A percentile compares a stretch with the other conserved stretches of the same genome.
phyloP scores from a whole-genome alignment of 2,329 filamentous ascomycete species.

The Incumbomyces delicatus region DNA sequence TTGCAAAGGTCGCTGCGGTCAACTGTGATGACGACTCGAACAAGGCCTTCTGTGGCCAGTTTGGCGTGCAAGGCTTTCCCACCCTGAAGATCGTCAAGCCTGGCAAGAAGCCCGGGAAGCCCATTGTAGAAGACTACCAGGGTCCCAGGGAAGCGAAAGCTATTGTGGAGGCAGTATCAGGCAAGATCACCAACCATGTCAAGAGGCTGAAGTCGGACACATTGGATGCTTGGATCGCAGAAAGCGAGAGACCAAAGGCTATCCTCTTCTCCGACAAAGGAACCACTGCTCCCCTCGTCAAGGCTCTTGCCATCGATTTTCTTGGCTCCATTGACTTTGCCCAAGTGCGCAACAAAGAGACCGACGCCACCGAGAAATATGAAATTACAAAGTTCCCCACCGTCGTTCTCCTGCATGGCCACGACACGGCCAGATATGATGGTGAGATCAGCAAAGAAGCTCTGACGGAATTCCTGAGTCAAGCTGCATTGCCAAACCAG shows the following conservation, averaged over 20 bases:
- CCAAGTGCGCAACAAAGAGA: slow-evolving; percentile 76
- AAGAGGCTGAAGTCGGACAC: slow-evolving; percentile 70
- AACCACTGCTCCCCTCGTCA: slow-evolving; percentile 70
- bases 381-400: slow-evolving; percentile 69
- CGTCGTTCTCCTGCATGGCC: slow-evolving; percentile 62
- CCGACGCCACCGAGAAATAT: slow-evolving; percentile 60
- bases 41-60: slow-evolving; percentile 72
- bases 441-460: slow-evolving; percentile 78
- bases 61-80: slow-evolving; percentile 90
- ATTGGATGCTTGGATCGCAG: slow-evolving; percentile 61
- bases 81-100: slow-evolving; percentile 90
- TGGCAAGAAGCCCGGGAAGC: slow-evolving; percentile 67
- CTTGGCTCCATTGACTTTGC: slow-evolving; percentile 67
- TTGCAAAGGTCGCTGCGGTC: slow-evolving; percentile 88
- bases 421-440: slow-evolving; percentile 62
- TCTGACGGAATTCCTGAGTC: slow-evolving; percentile 72
- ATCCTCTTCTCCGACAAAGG: slow-evolving; percentile 93
- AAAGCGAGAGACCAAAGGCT: slow-evolving; percentile 64
- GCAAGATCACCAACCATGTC: slow-evolving; percentile 88
- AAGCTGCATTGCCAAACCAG: slow-evolving; percentile 68
- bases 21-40: slow-evolving; percentile 92
- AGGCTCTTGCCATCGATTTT: slow-evolving; percentile 83
- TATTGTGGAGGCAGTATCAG: slow-evolving; percentile 75
- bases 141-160: slow-evolving; percentile 72
- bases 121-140: slow-evolving; percentile 82